phyloP scores from a whole-genome alignment of 1,284 basidiomycete species.

The Paramarasmius palmivorus region DNA sequence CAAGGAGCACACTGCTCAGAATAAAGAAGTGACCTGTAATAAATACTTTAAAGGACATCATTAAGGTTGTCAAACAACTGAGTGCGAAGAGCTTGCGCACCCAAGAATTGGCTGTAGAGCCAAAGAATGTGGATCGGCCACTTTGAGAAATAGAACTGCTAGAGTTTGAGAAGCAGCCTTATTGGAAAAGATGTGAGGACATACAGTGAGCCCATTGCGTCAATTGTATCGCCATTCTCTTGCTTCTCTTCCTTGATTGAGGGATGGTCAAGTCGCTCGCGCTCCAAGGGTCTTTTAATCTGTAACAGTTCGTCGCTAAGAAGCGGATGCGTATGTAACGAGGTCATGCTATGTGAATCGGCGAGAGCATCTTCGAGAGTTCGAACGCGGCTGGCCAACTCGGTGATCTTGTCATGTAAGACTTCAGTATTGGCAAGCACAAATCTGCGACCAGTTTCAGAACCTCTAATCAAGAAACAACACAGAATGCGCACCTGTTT shows the following conservation, averaged over 20 bases:
- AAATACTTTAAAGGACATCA: constrained; percentile 33
- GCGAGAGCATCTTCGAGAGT: constrained; percentile 64
- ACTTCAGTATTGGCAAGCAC: constrained; percentile 69
- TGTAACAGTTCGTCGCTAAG: constrained; percentile 59
- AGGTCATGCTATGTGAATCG: constrained; percentile 47
- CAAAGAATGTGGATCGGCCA: constrained; percentile 65
- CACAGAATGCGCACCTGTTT: constrained; percentile 46
- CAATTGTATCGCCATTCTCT: constrained; percentile 46
- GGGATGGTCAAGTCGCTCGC: constrained; percentile 45
- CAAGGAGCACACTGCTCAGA: not conserved
- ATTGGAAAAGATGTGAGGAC: constrained; percentile 25
- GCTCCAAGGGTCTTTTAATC: constrained; percentile 64
- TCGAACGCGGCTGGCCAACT: constrained; percentile 58
- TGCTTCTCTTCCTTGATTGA: constrained; percentile 42
- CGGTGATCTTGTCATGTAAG: constrained; percentile 65
- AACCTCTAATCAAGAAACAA: not conserved
- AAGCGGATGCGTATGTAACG: constrained; percentile 52
- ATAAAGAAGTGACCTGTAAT: constrained; percentile 28
- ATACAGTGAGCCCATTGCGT: constrained; percentile 65
- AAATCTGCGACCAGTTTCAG: constrained; percentile 40
- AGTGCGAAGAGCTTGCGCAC: constrained; percentile 37
- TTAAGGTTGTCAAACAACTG: constrained; percentile 2
- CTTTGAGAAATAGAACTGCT: constrained; percentile 58
- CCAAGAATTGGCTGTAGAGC: constrained; percentile 66
- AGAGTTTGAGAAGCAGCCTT: constrained; percentile 9